Conservation (phyloP, 805 yeast species). For the Spathaspora hagerdaliae region DNA sequence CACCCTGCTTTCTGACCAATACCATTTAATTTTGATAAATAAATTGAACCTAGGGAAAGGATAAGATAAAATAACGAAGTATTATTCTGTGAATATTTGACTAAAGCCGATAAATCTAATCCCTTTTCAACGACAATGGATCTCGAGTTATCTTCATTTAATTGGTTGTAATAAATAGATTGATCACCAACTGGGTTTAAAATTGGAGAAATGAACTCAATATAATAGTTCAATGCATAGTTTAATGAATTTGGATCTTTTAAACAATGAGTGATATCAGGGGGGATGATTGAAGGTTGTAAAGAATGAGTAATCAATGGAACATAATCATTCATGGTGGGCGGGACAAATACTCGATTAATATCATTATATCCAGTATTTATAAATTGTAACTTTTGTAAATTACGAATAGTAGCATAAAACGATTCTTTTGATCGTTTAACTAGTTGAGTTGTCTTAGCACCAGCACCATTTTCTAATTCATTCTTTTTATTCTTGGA, state of each 20-base stretch:
- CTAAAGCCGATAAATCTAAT: slow-evolving; percentile 16
- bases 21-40: slow-evolving; percentile 15
- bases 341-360: background rate
- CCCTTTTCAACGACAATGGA: slow-evolving; percentile 19
- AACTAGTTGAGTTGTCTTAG: slow-evolving; percentile 10
- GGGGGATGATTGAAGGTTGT: slow-evolving; percentile 19
- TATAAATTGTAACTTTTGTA: slow-evolving; percentile 13
- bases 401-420: slow-evolving; percentile 13
- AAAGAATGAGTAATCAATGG: slow-evolving; percentile 7
- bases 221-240: slow-evolving; percentile 21
- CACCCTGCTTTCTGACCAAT: slow-evolving; percentile 11
- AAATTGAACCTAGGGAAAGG: slow-evolving; percentile 22
- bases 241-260: slow-evolving; percentile 11
- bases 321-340: background rate
- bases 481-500: slow-evolving; percentile 9
- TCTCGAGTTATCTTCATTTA: slow-evolving; percentile 1
- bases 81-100: slow-evolving; percentile 21
- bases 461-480: slow-evolving; percentile 2
- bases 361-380: slow-evolving; percentile 15
- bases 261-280: slow-evolving; percentile 10
- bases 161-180: slow-evolving; percentile 6
- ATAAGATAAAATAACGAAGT: slow-evolving; percentile 20
- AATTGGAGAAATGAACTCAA: slow-evolving; percentile 17
- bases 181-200: slow-evolving; percentile 21
- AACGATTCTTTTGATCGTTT: slow-evolving; percentile 9